Conservation (phyloP, 2,329 filamentous ascomycete species). For the Ophiocordyceps camponoti-leonardi region DNA sequence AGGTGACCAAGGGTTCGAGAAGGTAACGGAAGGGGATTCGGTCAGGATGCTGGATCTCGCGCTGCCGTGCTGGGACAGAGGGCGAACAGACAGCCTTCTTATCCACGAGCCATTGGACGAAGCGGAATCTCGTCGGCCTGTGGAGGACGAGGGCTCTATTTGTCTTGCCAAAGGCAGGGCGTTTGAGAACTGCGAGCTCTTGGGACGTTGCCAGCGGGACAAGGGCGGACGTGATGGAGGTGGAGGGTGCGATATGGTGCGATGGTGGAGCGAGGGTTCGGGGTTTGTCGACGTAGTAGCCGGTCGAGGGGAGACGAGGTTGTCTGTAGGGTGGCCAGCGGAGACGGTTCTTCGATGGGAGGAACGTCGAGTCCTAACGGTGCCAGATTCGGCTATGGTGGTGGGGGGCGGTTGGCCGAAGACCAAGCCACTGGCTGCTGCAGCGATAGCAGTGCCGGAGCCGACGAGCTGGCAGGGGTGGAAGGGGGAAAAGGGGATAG, state of each 20-base stretch:
- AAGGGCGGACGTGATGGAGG: constrained; percentile 18
- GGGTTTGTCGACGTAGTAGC: constrained; percentile 20
- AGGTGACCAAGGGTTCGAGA: constrained; percentile 48
- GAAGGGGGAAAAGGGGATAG: neutral
- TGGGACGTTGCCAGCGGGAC: constrained; percentile 19
- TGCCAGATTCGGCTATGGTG: constrained; percentile 15
- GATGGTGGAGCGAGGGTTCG: constrained; percentile 13
- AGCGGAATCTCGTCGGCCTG: constrained; percentile 33
- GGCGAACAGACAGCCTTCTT: constrained; percentile 49
- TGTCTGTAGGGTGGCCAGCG: constrained; percentile 14
- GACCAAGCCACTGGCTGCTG: constrained; percentile 39
- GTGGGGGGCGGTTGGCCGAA: constrained; percentile 31
- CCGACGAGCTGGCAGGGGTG: constrained; percentile 33
- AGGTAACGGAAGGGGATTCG: constrained; percentile 46
- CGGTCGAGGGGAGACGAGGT: constrained; percentile 20
- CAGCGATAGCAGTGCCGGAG: constrained; percentile 43
- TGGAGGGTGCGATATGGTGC: constrained; percentile 12
- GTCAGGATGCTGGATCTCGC: constrained; percentile 45
- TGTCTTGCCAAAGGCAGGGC: constrained; percentile 25
- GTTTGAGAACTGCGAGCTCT: constrained; percentile 22
- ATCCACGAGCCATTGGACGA: constrained; percentile 57
- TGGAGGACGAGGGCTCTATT: constrained; percentile 17
- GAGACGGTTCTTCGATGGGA: constrained; percentile 14
- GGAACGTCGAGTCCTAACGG: constrained; percentile 8
- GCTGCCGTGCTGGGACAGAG: constrained; percentile 46